Evolutionary conservation across 345 rosid genomes (phyloP).

Genomic region (Eucalyptus globulus): DNA sequence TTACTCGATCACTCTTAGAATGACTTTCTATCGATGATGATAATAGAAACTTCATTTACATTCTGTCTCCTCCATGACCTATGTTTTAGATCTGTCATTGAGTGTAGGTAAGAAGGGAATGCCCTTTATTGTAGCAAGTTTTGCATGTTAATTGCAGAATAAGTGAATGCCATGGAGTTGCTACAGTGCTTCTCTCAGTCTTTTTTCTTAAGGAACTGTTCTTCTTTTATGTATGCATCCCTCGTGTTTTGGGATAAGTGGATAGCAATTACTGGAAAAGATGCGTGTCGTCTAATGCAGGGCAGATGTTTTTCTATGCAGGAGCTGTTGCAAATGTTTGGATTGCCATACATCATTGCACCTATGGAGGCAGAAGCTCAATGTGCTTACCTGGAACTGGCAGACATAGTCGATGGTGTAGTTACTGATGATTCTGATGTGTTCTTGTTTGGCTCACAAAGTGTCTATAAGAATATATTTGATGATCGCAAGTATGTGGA

Average conservation of each 20-base stretch:
- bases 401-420: conserved; percentile 86
- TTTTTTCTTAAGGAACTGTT: not conserved
- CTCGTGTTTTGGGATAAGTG: not conserved
- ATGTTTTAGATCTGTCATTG: not conserved
- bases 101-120: not conserved
- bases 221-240: not conserved
- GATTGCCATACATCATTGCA: conserved; percentile 90
- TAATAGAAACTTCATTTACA: not conserved
- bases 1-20: not conserved
- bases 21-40: not conserved
- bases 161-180: not conserved
- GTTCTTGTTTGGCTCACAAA: conserved; percentile 81
- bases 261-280: not conserved
- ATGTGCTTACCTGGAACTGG: conserved; percentile 85
- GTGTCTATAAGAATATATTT: conserved; percentile 91
- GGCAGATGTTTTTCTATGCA: conserved; percentile 7
- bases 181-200: not conserved
- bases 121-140: not conserved
- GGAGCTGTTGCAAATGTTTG: conserved; percentile 98
- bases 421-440: conserved; percentile 98
- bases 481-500: conserved; percentile 98
- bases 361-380: conserved; percentile 99
- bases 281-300: not conserved
- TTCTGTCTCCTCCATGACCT: not conserved
- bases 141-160: not conserved